Base-by-base conservation (phyloP, 140 eudicot genomes). In the Ambrosia hybrid region DNA sequence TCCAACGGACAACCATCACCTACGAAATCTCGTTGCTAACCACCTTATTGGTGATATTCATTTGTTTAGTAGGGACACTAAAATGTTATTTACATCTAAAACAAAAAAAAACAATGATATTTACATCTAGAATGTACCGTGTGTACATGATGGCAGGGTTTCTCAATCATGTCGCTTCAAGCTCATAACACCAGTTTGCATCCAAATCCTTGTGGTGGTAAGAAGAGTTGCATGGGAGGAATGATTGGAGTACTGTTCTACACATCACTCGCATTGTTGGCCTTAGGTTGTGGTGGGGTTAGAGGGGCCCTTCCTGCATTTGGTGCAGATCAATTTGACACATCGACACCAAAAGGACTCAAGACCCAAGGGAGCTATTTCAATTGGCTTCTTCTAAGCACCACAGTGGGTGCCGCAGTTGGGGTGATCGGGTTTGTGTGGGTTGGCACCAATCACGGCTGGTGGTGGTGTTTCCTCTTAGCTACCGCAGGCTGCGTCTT, bases 321-420 rank as follows among this genome's bases (percentile, higher is more conserved):
- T 2, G 97, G 97, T 0, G 97, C 97, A 0, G 97, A 90, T 70
- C 97, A 90, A 37, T 90, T 90, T 41, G 82, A 87, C 68, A 52
- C 64, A 16, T 85, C 83, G 16, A 84, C 82, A 46, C 88, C 95
- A 0, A 82, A 81, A 55, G 95, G 80, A 48, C 85, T 83, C 68
- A 79, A 83, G 83, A 82, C 87, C 3, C 88, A 87, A 1, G 92
- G 85, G 4, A 88, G 81, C 77, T 91, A 87, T 75, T 91, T 91
- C 70, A 91, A 91, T 46, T 91, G 86, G 86, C 85, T 91, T 14
- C 9, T 88, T 68, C 84, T 91, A 1, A 75, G 84, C 76, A 68
- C 86, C 48, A 82, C 85, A 2, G n/a, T 49, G 2, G 95, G 97
- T 30, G 80, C 90, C 0, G 7, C 77, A 0, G 52, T 91, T 5